Evolutionary conservation across 768 basidiomycete species (phyloP).

Genomic region (Trichaptum fuscoviolaceum): DNA sequence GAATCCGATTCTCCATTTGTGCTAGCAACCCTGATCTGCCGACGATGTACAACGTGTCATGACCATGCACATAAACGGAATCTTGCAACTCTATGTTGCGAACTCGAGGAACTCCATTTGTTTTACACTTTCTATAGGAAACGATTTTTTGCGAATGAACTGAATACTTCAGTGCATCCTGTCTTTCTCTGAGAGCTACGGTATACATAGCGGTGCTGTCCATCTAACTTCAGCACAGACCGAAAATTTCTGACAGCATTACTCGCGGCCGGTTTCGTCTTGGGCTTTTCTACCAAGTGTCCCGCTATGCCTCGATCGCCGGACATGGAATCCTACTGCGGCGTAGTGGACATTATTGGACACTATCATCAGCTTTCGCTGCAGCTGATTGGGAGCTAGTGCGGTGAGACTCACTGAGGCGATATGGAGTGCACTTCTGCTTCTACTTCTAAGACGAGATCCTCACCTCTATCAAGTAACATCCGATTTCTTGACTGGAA

Average conservation of each 20-base stretch:
- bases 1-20: neutral
- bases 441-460: neutral
- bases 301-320: neutral
- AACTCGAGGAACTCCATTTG: neutral
- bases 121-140: no score
- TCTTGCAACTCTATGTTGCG: neutral
- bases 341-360: neutral
- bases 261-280: neutral
- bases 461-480: neutral
- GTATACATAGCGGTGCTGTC: neutral
- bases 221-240: neutral
- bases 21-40: neutral
- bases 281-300: neutral
- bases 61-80: neutral
- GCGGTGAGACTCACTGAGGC: neutral
- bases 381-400: neutral
- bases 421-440: neutral
- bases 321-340: neutral
- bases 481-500: neutral
- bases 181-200: neutral
- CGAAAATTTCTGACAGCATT: neutral
- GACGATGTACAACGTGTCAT: neutral
- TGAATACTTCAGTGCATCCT: neutral
- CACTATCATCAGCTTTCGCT: neutral
- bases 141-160: no score